Evolutionary conservation across 495 filamentous ascomycete genomes (phyloP).

Genomic region (Xylaria nigripes): DNA sequence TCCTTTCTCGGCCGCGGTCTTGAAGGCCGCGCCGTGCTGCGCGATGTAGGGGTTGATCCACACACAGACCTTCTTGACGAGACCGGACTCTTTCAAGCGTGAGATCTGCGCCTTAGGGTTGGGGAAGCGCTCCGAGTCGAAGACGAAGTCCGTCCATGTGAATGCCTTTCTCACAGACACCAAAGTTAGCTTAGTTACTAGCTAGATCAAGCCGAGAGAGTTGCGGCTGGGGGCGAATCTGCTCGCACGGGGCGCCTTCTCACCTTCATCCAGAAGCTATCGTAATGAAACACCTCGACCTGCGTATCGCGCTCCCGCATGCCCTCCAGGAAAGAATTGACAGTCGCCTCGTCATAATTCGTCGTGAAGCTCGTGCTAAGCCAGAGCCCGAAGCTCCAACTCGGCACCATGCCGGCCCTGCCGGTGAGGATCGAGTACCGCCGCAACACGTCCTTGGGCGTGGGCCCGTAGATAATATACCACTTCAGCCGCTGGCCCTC

Average conservation of each 20-base stretch:
- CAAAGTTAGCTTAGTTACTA: constrained; percentile 1
- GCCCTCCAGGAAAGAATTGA: constrained; percentile 57
- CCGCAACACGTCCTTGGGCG: constrained; percentile 58
- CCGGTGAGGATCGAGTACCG: constrained; percentile 58
- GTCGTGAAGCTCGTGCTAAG: constrained; percentile 64
- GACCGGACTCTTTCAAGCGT: constrained; percentile 49
- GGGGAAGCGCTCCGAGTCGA: constrained; percentile 59
- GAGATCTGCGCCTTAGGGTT: constrained; percentile 55
- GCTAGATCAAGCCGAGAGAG: background rate
- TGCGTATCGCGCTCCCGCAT: constrained; percentile 59
- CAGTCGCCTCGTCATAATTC: constrained; percentile 59
- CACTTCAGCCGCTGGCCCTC: constrained; percentile 51
- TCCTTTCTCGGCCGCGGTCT: constrained; percentile 54
- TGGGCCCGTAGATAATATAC: constrained; percentile 59
- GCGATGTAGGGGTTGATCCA: constrained; percentile 69
- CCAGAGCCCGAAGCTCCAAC: constrained; percentile 67
- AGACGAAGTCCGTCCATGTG: constrained; percentile 68
- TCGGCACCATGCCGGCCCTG: constrained; percentile 49
- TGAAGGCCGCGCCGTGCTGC: constrained; percentile 58
- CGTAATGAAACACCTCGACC: constrained; percentile 63
- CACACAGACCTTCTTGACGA: constrained; percentile 55
- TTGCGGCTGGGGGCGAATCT: background rate
- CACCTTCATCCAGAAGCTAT: constrained; percentile 54
- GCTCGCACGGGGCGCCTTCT: background rate
- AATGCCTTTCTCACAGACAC: constrained; percentile 37